Percentiles rank a stretch among this genome's conserved stretches.
Conservation (phyloP, 495 filamentous ascomycete genomes). For the Neurospora pannonica region DNA sequence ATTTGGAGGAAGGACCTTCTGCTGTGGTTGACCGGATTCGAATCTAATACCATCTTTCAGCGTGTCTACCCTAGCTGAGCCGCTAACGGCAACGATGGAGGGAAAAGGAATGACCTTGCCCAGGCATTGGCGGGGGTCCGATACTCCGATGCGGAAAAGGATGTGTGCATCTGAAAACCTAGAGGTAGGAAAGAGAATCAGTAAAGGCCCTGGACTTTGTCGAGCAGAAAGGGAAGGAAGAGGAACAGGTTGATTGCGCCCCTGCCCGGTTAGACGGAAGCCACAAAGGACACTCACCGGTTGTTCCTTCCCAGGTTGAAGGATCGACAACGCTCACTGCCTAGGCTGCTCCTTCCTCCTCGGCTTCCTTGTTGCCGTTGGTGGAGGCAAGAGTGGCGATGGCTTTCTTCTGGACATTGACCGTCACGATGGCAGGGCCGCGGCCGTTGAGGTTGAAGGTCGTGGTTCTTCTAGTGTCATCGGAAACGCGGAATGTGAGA, state of each 20-base stretch:
- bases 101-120: slow-evolving; percentile 11
- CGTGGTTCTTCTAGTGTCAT: not conserved
- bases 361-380: not conserved
- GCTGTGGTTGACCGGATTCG: not conserved
- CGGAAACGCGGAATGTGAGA: not conserved
- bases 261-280: not conserved
- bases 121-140: not conserved
- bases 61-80: slow-evolving; percentile 5
- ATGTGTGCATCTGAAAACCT: not conserved
- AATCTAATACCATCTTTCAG: not conserved
- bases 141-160: not conserved
- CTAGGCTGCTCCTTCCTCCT: not conserved
- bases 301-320: not conserved
- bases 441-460: not conserved
- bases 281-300: not conserved
- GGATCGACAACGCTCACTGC: not conserved
- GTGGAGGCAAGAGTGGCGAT: not conserved
- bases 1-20: not conserved
- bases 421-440: not conserved
- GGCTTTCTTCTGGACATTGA: not conserved
- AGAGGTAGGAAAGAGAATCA: not conserved
- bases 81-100: slow-evolving; percentile 31
- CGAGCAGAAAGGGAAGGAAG: not conserved
- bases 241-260: not conserved
- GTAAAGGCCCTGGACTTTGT: not conserved